Percentiles rank a stretch among this genome's conserved stretches.
Conservation (phyloP, 164 flowering plant genomes). For the Brasenia schreberi region DNA sequence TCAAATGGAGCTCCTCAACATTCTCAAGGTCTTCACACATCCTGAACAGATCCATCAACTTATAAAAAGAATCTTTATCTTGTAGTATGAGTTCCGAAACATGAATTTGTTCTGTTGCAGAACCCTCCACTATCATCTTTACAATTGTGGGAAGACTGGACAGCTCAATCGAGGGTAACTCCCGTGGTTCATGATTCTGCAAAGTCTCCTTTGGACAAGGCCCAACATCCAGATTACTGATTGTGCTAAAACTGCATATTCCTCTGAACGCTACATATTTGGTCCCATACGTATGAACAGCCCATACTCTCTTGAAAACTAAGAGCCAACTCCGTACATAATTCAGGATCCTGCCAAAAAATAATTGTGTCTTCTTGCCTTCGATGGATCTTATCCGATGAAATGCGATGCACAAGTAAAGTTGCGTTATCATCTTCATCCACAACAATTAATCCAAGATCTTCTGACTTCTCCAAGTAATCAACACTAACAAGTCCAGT, state of each 20-base stretch:
- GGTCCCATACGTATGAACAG: conserved; percentile 79
- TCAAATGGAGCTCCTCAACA: no score
- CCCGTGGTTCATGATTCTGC: conserved; percentile 67
- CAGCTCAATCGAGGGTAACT: conserved; percentile 85
- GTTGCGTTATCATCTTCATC: conserved; percentile 93
- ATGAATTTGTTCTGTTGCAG: no score
- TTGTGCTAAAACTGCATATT: conserved; percentile 14
- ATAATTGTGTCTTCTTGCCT: conserved; percentile 98
- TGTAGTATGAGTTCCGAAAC: no score
- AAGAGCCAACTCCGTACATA: conserved; percentile 73
- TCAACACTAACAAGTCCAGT: conserved; percentile 92
- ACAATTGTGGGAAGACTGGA: conserved; percentile 76
- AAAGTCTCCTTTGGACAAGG: conserved; percentile 40
- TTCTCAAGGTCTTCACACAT: no score
- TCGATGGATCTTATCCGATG: conserved; percentile 73
- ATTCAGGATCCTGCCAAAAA: conserved; percentile 88
- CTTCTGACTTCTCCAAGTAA: conserved; percentile 83
- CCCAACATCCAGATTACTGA: conserved; percentile 18
- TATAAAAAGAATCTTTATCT: no score
- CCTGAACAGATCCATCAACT: no score
- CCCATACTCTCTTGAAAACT: conserved; percentile 90
- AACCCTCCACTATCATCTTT: no score
- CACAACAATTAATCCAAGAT: conserved; percentile 60
- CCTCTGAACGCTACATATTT: conserved; percentile 20
- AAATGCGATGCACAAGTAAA: conserved; percentile 70